Percentiles rank a stretch among this genome's conserved stretches.
Conservation (phyloP, 1,284 basidiomycete genomes). For the Sanguinoderma infundibulare region DNA sequence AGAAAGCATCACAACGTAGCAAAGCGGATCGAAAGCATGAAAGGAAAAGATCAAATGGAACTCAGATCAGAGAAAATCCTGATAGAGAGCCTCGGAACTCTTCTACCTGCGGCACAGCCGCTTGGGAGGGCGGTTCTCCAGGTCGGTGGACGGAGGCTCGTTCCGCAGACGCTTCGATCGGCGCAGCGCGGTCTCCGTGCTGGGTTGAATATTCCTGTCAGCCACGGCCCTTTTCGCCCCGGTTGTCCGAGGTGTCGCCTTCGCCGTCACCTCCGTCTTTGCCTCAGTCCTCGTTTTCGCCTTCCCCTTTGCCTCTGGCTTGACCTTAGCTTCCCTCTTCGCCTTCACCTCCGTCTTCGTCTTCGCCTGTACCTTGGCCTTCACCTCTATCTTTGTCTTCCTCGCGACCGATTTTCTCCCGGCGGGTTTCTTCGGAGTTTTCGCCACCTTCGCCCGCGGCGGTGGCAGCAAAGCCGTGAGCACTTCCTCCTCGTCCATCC, state of each 20-base stretch:
- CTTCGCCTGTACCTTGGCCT: too few species aligned
- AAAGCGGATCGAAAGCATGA: too few species aligned
- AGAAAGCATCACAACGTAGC: too few species aligned
- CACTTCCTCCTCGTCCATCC: neutral
- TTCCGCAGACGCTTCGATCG: neutral
- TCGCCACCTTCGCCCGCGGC: neutral
- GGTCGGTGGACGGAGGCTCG: neutral
- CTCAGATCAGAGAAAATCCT: neutral
- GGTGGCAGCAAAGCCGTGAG: neutral
- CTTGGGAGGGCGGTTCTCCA: neutral
- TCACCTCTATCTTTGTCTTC: too few species aligned
- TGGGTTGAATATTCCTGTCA: neutral
- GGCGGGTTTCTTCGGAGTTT: neutral
- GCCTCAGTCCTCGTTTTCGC: neutral
- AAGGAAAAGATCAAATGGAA: too few species aligned
- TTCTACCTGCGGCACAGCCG: neutral
- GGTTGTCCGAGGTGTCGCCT: neutral
- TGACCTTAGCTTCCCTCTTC: too few species aligned
- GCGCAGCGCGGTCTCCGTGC: neutral
- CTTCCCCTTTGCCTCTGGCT: too few species aligned
- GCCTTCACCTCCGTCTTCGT: neutral
- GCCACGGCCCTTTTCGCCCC: neutral
- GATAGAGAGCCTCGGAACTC: neutral
- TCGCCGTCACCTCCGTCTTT: neutral
- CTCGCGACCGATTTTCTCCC: neutral